Percentiles rank a stretch among this genome's conserved stretches.
Evolutionary conservation across 202 grass and related monocot genomes (phyloP).

Genomic region (Carex sylvatica): DNA sequence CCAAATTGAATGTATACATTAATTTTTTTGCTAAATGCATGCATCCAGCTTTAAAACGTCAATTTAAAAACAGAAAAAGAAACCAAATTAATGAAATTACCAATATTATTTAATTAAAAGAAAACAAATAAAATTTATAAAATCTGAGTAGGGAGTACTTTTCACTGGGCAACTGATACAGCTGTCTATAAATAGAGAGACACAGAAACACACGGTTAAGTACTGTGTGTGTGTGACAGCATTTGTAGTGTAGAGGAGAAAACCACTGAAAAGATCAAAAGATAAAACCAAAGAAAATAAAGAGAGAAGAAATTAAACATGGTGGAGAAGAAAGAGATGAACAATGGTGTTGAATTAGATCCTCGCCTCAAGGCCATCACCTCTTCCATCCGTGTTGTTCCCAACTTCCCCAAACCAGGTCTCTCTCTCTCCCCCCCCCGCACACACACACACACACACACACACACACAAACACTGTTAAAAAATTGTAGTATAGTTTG

Average conservation of each 20-base stretch:
- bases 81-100: too few relatives aligned
- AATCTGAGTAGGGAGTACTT: neutral
- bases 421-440: neutral
- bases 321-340: slow-evolving; percentile 18
- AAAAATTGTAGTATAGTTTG: too few relatives aligned
- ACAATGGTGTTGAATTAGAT: slow-evolving; percentile 22
- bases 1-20: too few relatives aligned
- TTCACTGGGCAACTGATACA: neutral
- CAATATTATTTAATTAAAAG: too few relatives aligned
- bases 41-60: too few relatives aligned
- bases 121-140: too few relatives aligned
- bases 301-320: neutral
- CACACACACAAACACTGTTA: too few relatives aligned
- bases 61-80: too few relatives aligned
- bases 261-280: neutral
- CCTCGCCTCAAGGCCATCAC: slow-evolving; percentile 57
- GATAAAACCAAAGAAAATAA: neutral
- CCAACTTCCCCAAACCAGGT: slow-evolving; percentile 82
- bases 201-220: slow-evolving; percentile 19
- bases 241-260: neutral
- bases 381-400: slow-evolving; percentile 74
- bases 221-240: slow-evolving; percentile 14
- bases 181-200: slow-evolving; percentile 30
- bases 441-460: neutral
- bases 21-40: too few relatives aligned